Evolutionary conservation across 1,139 yeast genomes (phyloP), one percentile per base, ranked within the genome.

Genomic region (Pichia sp.): DNA sequence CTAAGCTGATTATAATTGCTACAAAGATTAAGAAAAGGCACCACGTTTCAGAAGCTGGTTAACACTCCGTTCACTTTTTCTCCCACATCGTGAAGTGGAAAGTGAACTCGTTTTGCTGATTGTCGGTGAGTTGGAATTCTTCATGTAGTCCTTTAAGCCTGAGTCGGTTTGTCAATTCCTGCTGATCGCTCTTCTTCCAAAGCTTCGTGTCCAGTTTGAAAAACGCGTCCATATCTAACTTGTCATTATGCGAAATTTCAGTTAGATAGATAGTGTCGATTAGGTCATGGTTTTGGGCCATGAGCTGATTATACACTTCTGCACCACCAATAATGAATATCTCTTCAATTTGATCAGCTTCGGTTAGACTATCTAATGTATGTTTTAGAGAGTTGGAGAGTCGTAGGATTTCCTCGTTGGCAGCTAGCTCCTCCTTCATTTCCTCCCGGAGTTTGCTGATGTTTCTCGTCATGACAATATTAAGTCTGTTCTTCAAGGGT

Each of bases 241-340:
- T 67, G 16, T 67, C 62, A 48, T 72, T 68, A 56, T 62, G 68
- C 31, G 67, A 65, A 38, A 92, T 79, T 65, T 89, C 91, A 0
- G 99, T 93, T 14, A 93, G 70, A 36, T 91, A 74, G 51, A 93
- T 71, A 45, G 82, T 77, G 51, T 80, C 78, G 0, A 86, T 80
- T 0, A 72, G 71, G 51, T 74, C 76, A 0, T 72, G 63, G 10
- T 55, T 55, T 8, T 54, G 54, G 5, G 27, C 16, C 48, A 67
- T 54, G 34, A 84, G 68, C 46, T 81, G 75, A 53, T 80, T 78
- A 72, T 93, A 93, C 7, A 93, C 75, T 68, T 92, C 93, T 1
- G 95, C 93, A 1, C 99, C 99, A 3, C 99, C 99, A 60, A 93
- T 93, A 40, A 95, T 77, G 66, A 84, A 93, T 1, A 92, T 76